These are phyloP conservation scores for Pleurotus citrinopileatus DNA, from an alignment of 768 basidiomycete genomes.

Conservation along the genomic window DNA sequence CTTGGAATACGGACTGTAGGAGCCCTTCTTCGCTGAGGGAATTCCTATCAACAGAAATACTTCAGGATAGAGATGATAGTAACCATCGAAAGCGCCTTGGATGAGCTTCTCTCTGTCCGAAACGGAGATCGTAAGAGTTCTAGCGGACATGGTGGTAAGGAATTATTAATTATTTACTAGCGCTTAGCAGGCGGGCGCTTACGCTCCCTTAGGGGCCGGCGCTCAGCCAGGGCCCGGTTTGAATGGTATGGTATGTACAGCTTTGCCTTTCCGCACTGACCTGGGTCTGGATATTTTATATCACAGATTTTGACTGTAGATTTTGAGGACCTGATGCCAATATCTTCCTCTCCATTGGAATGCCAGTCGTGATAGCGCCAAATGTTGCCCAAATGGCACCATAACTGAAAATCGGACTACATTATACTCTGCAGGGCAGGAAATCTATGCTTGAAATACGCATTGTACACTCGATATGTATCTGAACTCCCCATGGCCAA, in stretches of 20 bases:
- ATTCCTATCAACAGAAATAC: neutral
- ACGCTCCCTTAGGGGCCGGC: neutral
- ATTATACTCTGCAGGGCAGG: too few relatives aligned
- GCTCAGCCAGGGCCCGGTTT: too few relatives aligned
- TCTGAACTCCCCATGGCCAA: too few relatives aligned
- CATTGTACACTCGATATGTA: too few relatives aligned
- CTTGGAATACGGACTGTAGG: constrained; percentile 86
- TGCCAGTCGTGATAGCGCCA: neutral
- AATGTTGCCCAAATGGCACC: neutral
- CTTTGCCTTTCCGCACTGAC: too few relatives aligned
- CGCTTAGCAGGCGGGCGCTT: neutral
- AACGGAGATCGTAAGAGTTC: constrained; percentile 31
- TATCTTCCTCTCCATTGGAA: neutral
- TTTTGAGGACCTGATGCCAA: neutral
- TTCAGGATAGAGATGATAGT: neutral
- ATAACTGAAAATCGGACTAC: neutral
- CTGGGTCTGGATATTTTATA: too few relatives aligned
- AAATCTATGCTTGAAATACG: too few relatives aligned
- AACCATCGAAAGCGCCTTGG: constrained; percentile 58
- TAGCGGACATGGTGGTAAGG: constrained; percentile 17
- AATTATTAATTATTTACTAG: too few relatives aligned
- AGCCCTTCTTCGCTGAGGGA: constrained; percentile 57
- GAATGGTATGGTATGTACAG: too few relatives aligned
- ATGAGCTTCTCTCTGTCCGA: constrained; percentile 51
- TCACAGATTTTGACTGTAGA: too few relatives aligned